Evolutionary conservation across 164 flowering plant species (phyloP).

Genomic region (Amborella trichopoda): DNA sequence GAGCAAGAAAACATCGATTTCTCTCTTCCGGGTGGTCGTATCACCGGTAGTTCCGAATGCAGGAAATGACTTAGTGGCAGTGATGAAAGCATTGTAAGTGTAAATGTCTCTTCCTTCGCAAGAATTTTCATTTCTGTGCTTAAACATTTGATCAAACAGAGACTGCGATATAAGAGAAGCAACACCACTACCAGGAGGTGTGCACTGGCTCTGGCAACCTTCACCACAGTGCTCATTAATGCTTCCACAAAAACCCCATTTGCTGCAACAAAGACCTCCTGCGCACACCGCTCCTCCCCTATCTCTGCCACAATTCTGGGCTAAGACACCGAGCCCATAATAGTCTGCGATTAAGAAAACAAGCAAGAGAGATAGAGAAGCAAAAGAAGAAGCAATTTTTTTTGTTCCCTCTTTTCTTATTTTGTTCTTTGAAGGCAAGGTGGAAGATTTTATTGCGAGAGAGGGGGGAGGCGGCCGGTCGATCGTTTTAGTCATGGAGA

Average conservation of each 20-base stretch:
- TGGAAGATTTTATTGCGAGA: no score
- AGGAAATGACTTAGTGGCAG: conserved; percentile 23
- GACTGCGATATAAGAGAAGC: not conserved
- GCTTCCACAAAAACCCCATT: not conserved
- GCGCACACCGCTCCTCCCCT: conserved; percentile 3
- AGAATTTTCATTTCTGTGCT: conserved; percentile 2
- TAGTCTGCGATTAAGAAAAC: no score
- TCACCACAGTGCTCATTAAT: not conserved
- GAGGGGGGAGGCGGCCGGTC: no score
- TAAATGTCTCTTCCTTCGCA: conserved; percentile 17
- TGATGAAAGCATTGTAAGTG: conserved; percentile 31
- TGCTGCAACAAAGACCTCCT: conserved; percentile 2
- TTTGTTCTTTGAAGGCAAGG: no score
- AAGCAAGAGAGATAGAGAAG: no score
- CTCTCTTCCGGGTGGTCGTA: conserved; percentile 10
- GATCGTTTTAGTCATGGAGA: no score
- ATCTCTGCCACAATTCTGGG: conserved; percentile 3
- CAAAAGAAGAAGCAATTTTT: no score
- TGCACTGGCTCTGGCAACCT: not conserved
- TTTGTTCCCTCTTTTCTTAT: no score
- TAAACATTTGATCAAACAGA: not conserved
- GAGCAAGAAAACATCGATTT: conserved; percentile 12
- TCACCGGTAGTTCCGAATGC: conserved; percentile 31
- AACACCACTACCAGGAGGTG: not conserved
- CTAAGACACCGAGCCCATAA: no score